Evolutionary conservation across 495 filamentous ascomycete species (phyloP).

Genomic region (Tuber microsphaerosporum): DNA sequence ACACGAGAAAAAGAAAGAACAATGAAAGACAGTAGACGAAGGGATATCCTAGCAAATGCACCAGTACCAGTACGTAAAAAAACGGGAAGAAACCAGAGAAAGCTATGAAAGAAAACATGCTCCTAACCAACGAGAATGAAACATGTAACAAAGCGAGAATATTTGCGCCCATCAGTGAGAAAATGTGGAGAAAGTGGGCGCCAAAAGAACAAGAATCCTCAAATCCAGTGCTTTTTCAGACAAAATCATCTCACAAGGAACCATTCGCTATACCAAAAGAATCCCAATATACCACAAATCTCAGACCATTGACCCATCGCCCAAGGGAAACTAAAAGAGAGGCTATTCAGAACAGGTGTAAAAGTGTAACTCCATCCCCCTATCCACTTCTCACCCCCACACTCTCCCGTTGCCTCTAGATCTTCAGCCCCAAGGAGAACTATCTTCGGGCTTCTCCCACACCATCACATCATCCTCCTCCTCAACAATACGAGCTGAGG

Average conservation of each 20-base stretch:
- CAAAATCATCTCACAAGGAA: constrained; percentile 9
- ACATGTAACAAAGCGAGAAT: constrained; percentile 18
- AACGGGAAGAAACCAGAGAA: constrained; percentile 8
- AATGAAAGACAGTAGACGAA: constrained; percentile 15
- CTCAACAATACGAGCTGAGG: constrained; percentile 10
- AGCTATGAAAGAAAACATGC: constrained; percentile 20
- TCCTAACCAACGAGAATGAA: constrained; percentile 21
- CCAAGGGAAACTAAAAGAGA: constrained; percentile 19
- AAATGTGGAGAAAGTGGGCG: constrained; percentile 24
- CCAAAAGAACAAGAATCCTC: constrained; percentile 11
- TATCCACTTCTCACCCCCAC: constrained; percentile 24
- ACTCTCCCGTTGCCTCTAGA: constrained; percentile 13
- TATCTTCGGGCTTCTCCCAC: neutral
- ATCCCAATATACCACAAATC: constrained; percentile 11
- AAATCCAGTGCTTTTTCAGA: constrained; percentile 14
- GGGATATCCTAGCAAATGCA: constrained; percentile 35
- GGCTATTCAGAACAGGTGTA: constrained; percentile 27
- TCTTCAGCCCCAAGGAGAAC: neutral
- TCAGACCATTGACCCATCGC: constrained; percentile 9
- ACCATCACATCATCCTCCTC: constrained; percentile 30
- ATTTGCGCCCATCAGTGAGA: constrained; percentile 9
- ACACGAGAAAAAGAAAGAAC: neutral
- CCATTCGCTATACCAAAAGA: constrained; percentile 22
- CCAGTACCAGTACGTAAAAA: constrained; percentile 16
- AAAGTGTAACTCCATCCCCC: constrained; percentile 27